Evolutionary conservation across 1,139 yeast species (phyloP), one percentile per base, ranked within the genome.

Genomic region (Lodderomyces elongisporus): DNA sequence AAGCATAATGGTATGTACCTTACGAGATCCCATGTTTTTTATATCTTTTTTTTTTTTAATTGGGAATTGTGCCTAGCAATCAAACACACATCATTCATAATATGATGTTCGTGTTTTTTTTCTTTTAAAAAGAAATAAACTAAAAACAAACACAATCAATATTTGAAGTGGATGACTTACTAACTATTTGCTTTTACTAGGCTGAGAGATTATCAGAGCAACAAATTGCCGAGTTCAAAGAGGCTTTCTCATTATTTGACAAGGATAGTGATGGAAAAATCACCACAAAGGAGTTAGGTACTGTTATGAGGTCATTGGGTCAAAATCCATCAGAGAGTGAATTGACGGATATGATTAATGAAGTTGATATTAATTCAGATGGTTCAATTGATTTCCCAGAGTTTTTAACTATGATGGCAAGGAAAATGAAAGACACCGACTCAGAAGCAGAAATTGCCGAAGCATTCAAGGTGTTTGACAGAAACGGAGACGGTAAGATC

Each of bases 291-390:
- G 98, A 91, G 63, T 74, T 91, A 51, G 97, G 98, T 46, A 88
- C 96, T 7, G 98, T 91, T 37, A 91, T 91, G 98, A 81, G 98
- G 65, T 85, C 96, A 13, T 72, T 91, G 55, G 98, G 97, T 31
- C 94, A 88, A 63, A 89, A 89, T 55, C 98, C 98, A 20, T 82
- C 95, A 27, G 97, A 91, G 62, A 80, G 89, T 47, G 98, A 91
- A 62, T 80, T 91, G 51, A 83, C 91, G 33, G 98, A 91, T 57
- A 81, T 91, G 85, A 85, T 91, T 67, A 89, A 89, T 58, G 98
- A 91, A 61, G 95, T 91, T 33, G 98, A 91, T 59, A 83, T 84
- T 40, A 91, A 91, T 64, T 89, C 91, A 47, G 95, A 89, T 62
- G 96, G 96, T 28, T 79, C 87, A 47, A 88, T 91, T 52, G 97